Conservation (phyloP, 1,139 yeast species). For the Lodderomyces metapsilosis region DNA sequence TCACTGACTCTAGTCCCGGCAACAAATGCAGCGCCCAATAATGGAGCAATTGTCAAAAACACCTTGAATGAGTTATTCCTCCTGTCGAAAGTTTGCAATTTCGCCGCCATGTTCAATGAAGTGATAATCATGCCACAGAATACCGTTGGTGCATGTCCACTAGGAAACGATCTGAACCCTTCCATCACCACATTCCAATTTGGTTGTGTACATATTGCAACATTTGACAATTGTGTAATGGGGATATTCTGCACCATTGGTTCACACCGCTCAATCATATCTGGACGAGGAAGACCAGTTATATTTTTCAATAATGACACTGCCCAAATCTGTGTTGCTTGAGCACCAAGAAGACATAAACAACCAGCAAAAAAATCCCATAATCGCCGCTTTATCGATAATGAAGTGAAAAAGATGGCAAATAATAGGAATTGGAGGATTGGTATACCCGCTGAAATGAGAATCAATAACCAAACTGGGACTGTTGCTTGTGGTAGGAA, state of each 20-base stretch:
- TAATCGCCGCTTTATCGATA: constrained; percentile 23
- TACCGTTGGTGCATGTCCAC: constrained; percentile 51
- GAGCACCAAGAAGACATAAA: constrained; percentile 38
- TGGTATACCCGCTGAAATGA: constrained; percentile 33
- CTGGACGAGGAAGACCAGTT: constrained; percentile 49
- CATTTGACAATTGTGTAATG: constrained; percentile 24
- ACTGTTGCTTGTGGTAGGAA: constrained; percentile 37
- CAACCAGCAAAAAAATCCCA: constrained; percentile 45
- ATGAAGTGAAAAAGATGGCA: constrained; percentile 18
- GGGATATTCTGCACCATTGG: constrained; percentile 23
- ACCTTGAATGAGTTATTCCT: constrained; percentile 38
- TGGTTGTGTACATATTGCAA: constrained; percentile 33
- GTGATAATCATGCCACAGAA: constrained; percentile 44
- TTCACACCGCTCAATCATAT: constrained; percentile 41
- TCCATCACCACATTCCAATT: constrained; percentile 33
- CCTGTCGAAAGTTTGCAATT: constrained; percentile 35
- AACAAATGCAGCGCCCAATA: constrained; percentile 35
- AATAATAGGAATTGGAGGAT: constrained; percentile 25
- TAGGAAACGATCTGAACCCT: constrained; percentile 52
- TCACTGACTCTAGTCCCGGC: constrained; percentile 48
- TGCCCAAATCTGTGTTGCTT: constrained; percentile 37
- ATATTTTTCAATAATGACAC: constrained; percentile 45
- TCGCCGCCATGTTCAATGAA: constrained; percentile 36
- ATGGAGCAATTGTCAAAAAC: constrained; percentile 33
- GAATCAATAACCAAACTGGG: constrained; percentile 29